phyloP scores from a whole-genome alignment of 352 stramenopile species.

The Phytopythium aichiense region DNA sequence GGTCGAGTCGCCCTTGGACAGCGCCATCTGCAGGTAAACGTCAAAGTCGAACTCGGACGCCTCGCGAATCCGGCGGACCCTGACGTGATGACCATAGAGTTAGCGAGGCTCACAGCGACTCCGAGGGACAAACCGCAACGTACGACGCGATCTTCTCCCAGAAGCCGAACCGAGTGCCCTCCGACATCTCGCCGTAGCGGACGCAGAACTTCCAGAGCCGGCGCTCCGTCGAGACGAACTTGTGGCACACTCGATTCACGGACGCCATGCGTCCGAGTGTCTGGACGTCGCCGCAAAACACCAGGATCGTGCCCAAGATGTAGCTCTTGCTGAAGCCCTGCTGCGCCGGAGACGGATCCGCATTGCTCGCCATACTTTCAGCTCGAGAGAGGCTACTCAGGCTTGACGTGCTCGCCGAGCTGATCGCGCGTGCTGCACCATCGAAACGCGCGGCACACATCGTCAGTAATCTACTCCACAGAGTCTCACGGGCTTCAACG shows the following conservation, averaged over 20 bases:
- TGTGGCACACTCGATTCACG: slow-evolving; percentile 51
- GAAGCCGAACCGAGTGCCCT: slow-evolving; percentile 57
- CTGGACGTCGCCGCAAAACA: slow-evolving; percentile 59
- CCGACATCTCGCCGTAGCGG: slow-evolving; percentile 62
- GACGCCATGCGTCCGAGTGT: slow-evolving; percentile 37
- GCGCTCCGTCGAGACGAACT: slow-evolving; percentile 61
- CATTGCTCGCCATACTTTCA: slow-evolving; percentile 7
- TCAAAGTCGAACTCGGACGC: slow-evolving; percentile 73
- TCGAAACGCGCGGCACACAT: neutral
- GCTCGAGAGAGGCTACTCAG: slow-evolving; percentile 13
- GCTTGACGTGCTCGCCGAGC: slow-evolving; percentile 14
- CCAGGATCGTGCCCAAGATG: slow-evolving; percentile 69
- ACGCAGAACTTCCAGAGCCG: slow-evolving; percentile 81
- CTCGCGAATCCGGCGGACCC: slow-evolving; percentile 35
- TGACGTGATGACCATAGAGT: slow-evolving; percentile 3
- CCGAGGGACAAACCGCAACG: neutral
- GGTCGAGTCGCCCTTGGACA: slow-evolving; percentile 80
- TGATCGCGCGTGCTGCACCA: slow-evolving; percentile 2
- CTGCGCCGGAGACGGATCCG: slow-evolving; percentile 15
- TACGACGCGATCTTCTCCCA: slow-evolving; percentile 61
- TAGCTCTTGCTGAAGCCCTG: slow-evolving; percentile 58
- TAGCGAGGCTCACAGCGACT: neutral
- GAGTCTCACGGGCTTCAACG: neutral
- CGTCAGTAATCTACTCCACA: neutral
- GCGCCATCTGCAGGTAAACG: slow-evolving; percentile 80